Percentiles rank a stretch among this genome's conserved stretches.
Conservation (phyloP, 2,329 filamentous ascomycete genomes). For the Fusarium sp. region DNA sequence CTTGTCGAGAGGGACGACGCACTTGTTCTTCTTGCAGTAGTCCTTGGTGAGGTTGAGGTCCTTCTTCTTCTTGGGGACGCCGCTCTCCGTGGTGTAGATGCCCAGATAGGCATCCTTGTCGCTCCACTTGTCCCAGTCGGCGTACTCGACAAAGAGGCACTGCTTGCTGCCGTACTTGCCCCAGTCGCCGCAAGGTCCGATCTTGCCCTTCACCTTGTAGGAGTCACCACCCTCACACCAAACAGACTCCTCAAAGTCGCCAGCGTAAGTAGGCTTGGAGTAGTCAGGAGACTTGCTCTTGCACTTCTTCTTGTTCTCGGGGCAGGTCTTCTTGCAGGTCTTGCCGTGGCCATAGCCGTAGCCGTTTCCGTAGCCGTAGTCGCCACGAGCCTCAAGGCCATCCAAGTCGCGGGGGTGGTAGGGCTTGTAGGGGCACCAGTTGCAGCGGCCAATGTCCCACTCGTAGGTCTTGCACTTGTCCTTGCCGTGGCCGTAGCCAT, state of each 20-base stretch:
- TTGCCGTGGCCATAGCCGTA: slow-evolving; percentile 2
- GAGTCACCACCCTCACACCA: slow-evolving; percentile 20
- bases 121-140: slow-evolving; percentile 18
- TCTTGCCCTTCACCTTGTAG: slow-evolving; percentile 30
- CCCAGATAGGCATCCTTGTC: slow-evolving; percentile 31
- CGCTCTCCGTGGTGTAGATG: slow-evolving; percentile 16
- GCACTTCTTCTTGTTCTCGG: slow-evolving; percentile 30
- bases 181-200: slow-evolving; percentile 12
- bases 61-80: slow-evolving; percentile 10
- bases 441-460: slow-evolving; percentile 17
- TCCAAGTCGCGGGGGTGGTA: slow-evolving; percentile 15
- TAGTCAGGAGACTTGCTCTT: slow-evolving; percentile 24
- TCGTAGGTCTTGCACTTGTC: slow-evolving; percentile 25
- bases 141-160: slow-evolving; percentile 29
- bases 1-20: slow-evolving; percentile 28
- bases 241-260: slow-evolving; percentile 2
- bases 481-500: not conserved
- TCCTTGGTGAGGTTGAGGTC: slow-evolving; percentile 29
- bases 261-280: slow-evolving; percentile 20
- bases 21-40: slow-evolving; percentile 32
- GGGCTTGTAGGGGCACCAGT: slow-evolving; percentile 17
- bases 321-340: slow-evolving; percentile 32
- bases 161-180: slow-evolving; percentile 13
- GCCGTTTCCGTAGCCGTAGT: slow-evolving; percentile 7
- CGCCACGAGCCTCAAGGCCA: slow-evolving; percentile 15